Evolutionary conservation across 2,329 filamentous ascomycete genomes (phyloP).

Genomic region (Aschersonia sp.): DNA sequence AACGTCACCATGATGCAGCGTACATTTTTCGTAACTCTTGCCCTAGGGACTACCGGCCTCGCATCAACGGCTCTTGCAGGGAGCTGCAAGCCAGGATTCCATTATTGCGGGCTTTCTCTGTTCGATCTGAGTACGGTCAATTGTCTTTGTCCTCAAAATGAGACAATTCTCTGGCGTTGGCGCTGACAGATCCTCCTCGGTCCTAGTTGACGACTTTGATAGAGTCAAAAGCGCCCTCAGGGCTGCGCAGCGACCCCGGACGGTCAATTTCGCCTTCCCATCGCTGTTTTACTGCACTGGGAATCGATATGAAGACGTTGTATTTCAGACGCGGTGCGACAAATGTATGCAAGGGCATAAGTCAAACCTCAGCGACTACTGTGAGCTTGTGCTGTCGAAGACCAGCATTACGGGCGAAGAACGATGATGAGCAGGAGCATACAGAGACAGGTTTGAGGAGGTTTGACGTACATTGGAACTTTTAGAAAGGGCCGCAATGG

Average conservation of each 20-base stretch:
- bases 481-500: too few species aligned
- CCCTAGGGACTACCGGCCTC: too few species aligned
- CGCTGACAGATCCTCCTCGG: background rate
- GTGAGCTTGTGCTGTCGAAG: background rate
- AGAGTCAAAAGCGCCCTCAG: background rate
- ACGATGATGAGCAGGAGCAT: background rate
- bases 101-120: too few species aligned
- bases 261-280: background rate
- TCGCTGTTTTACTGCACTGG: background rate
- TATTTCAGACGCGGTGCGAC: background rate
- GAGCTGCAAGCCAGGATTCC: too few species aligned
- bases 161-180: background rate
- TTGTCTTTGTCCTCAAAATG: too few species aligned
- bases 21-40: too few species aligned
- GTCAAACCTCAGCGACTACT: background rate
- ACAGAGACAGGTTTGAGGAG: too few species aligned
- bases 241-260: background rate
- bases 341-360: background rate
- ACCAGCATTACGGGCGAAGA: background rate
- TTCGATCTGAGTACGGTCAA: too few species aligned
- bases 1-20: too few species aligned
- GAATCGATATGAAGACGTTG: background rate
- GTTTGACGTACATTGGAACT: too few species aligned
- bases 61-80: too few species aligned
- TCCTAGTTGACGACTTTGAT: background rate